Evolutionary conservation across 1,284 basidiomycete genomes (phyloP).

Genomic region (Leccinum griseonigrum): DNA sequence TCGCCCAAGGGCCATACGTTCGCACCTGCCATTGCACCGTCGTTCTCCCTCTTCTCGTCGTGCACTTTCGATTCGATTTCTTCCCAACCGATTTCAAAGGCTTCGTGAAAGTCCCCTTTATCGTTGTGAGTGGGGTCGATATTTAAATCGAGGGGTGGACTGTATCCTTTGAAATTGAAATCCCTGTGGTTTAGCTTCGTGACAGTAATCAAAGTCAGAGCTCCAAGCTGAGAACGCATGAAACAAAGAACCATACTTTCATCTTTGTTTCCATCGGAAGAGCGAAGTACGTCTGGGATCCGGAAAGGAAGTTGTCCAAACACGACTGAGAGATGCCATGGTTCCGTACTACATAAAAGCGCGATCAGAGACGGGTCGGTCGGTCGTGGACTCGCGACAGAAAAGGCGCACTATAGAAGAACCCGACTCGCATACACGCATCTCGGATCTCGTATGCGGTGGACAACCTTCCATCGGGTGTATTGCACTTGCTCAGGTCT

Average conservation of each 20-base stretch:
- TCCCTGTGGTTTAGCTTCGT: conserved; percentile 75
- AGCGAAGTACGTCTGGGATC: conserved; percentile 63
- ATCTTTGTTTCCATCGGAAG: conserved; percentile 60
- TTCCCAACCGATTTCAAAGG: conserved; percentile 80
- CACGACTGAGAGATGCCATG: conserved; percentile 64
- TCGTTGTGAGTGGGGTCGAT: conserved; percentile 54
- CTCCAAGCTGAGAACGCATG: no score
- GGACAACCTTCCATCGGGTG: conserved; percentile 17
- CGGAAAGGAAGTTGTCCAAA: conserved; percentile 52
- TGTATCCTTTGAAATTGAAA: conserved; percentile 81
- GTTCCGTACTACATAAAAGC: conserved; percentile 53
- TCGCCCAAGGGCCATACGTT: conserved; percentile 45
- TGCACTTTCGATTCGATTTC: conserved; percentile 37
- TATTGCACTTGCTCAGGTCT: conserved; percentile 21
- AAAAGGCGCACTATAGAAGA: conserved; percentile 29
- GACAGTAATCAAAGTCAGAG: conserved; percentile 38
- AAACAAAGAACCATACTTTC: conserved; percentile 40
- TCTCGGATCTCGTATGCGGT: conserved; percentile 27
- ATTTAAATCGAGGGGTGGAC: conserved; percentile 62
- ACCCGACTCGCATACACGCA: conserved; percentile 34
- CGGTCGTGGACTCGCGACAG: background rate
- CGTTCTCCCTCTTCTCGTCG: conserved; percentile 33
- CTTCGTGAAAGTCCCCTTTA: conserved; percentile 82
- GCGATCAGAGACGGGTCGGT: background rate
- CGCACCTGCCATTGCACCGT: conserved; percentile 55